These are phyloP conservation scores for Tuber borchii DNA, from an alignment of 495 filamentous ascomycete genomes.

Conservation along the genomic window DNA sequence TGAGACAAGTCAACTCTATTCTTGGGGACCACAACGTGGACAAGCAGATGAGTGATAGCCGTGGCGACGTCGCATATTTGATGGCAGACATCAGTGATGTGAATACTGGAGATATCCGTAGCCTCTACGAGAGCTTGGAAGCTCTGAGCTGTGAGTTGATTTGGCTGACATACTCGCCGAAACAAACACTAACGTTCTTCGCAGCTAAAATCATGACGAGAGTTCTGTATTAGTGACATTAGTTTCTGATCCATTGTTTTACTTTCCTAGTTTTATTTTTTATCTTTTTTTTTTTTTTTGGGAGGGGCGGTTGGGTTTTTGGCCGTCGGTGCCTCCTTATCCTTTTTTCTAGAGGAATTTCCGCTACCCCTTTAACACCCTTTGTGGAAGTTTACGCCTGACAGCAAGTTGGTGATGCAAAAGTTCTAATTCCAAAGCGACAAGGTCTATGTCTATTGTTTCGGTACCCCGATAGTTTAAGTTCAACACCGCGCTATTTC, in stretches of 20 bases:
- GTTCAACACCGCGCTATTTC: neutral
- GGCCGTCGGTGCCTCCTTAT: neutral
- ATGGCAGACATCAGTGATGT: conserved; percentile 96
- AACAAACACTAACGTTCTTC: conserved; percentile 9
- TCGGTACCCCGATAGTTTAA: neutral
- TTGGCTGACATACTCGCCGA: neutral
- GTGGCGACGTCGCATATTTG: conserved; percentile 88
- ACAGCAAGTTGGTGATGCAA: neutral
- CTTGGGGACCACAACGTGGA: conserved; percentile 93
- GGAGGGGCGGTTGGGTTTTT: neutral
- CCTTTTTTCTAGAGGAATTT: neutral
- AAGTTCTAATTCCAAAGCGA: neutral
- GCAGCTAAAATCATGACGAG: conserved; percentile 77
- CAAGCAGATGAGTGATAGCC: conserved; percentile 92
- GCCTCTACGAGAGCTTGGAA: conserved; percentile 74
- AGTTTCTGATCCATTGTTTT: neutral
- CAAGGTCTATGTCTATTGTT: neutral
- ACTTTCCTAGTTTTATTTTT: neutral
- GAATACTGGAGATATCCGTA: conserved; percentile 69
- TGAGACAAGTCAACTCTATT: conserved; percentile 87
- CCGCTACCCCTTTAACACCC: neutral
- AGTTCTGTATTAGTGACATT: conserved; percentile 60
- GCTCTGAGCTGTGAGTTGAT: conserved; percentile 52
- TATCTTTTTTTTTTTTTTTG: neutral
- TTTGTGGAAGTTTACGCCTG: neutral